These are phyloP conservation scores for Tephrocybe rancida DNA, from an alignment of 768 basidiomycete species.

Conservation along the genomic window DNA sequence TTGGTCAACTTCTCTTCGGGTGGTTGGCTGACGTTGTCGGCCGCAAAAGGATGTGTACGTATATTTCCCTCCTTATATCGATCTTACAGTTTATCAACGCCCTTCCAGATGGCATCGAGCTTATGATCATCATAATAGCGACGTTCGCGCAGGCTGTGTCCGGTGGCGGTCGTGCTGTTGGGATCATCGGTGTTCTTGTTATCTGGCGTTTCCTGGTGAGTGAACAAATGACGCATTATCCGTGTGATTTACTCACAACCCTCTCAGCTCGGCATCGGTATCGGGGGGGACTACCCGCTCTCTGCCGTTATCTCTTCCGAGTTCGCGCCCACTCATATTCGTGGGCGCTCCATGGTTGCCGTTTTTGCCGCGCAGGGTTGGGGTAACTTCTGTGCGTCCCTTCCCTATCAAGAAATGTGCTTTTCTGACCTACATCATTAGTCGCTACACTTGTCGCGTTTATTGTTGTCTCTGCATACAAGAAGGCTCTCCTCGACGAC, in stretches of 20 bases:
- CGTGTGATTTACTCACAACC: constrained; percentile 5
- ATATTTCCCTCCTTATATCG: neutral
- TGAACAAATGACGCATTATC: no score
- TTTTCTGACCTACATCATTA: constrained; percentile 41
- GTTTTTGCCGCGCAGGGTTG: constrained; percentile 88
- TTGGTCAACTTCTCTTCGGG: constrained; percentile 79
- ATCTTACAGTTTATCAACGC: neutral
- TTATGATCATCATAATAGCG: constrained; percentile 81
- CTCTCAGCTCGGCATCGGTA: constrained; percentile 70
- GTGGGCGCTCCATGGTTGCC: constrained; percentile 87
- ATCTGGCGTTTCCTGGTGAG: constrained; percentile 78
- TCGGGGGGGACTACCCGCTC: constrained; percentile 88
- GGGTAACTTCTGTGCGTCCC: constrained; percentile 71
- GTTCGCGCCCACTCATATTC: constrained; percentile 73
- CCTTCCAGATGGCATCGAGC: constrained; percentile 61
- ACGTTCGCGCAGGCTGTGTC: constrained; percentile 82
- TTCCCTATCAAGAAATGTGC: constrained; percentile 17
- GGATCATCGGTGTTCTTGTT: constrained; percentile 75
- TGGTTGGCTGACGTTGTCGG: constrained; percentile 79
- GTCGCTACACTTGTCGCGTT: constrained; percentile 69
- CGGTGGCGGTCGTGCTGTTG: constrained; percentile 65
- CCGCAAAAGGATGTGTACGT: constrained; percentile 79
- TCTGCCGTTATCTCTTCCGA: constrained; percentile 87
- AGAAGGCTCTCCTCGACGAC: constrained; percentile 48
- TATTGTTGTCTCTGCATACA: constrained; percentile 70